phyloP scores from a whole-genome alignment of 805 yeast genomes.

The Monosporozyma siamensis region DNA sequence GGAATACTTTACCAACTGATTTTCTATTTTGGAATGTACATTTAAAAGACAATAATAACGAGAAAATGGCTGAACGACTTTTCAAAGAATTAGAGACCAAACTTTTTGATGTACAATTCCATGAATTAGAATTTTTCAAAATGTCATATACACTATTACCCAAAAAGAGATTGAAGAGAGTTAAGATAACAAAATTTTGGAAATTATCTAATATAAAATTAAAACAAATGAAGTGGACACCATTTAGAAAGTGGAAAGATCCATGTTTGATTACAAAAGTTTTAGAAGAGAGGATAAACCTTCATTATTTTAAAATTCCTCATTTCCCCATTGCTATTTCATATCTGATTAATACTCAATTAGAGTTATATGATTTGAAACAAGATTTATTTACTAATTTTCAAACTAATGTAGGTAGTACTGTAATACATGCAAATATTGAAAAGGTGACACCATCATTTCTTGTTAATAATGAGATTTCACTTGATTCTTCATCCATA shows the following conservation, averaged over 20 bases:
- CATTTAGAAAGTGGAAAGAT: conserved; percentile 7
- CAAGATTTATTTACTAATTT: background rate
- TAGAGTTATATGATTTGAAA: background rate
- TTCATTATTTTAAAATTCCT: background rate
- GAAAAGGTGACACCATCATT: background rate
- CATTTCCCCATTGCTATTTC: background rate
- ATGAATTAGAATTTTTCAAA: conserved; percentile 17
- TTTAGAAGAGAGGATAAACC: background rate
- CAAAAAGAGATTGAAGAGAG: background rate
- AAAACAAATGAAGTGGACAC: conserved; percentile 16
- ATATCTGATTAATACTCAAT: background rate
- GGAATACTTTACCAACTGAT: background rate
- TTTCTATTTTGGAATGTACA: background rate
- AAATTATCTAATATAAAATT: conserved; percentile 8
- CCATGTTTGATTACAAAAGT: background rate
- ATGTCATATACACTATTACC: background rate
- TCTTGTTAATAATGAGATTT: too few species aligned
- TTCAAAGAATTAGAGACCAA: conserved; percentile 4
- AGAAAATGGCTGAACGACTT: background rate
- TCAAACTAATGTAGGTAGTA: background rate
- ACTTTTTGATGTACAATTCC: conserved; percentile 12
- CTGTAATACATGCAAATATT: background rate
- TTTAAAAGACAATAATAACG: background rate
- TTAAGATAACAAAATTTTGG: conserved; percentile 10
- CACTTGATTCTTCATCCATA: too few species aligned